Evolutionary conservation across 2,329 filamentous ascomycete species (phyloP).

Genomic region (Beauveria rudraprayagi): DNA sequence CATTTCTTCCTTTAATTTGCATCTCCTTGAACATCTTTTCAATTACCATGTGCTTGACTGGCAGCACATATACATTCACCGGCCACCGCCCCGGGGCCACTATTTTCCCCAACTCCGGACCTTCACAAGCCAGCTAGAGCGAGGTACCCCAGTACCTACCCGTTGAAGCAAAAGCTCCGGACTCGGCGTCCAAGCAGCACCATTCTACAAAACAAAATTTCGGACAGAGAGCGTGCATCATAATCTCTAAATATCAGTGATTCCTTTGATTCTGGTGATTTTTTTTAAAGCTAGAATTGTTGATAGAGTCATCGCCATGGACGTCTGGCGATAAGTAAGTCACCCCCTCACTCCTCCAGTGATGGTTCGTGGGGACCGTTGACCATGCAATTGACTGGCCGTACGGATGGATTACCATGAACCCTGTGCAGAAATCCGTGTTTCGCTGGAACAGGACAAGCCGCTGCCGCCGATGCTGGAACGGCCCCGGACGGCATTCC

Average conservation of each 20-base stretch:
- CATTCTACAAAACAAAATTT: background rate
- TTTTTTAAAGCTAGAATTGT: too few relatives aligned
- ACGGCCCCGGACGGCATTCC: background rate
- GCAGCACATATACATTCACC: background rate
- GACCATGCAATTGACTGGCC: too few relatives aligned
- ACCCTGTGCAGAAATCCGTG: too few relatives aligned
- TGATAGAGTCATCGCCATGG: background rate
- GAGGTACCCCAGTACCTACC: background rate
- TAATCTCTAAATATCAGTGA: background rate
- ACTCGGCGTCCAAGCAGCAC: background rate
- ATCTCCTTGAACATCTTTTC: background rate
- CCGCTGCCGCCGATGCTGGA: background rate
- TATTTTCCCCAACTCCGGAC: background rate
- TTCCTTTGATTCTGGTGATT: background rate
- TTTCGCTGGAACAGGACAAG: too few relatives aligned
- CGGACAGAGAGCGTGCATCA: too few relatives aligned
- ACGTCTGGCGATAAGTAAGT: background rate
- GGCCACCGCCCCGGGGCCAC: background rate
- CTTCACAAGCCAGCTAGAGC: background rate
- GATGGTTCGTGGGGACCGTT: background rate
- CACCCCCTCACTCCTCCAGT: background rate
- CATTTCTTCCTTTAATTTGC: background rate
- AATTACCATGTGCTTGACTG: background rate
- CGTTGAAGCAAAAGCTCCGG: background rate
- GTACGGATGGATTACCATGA: too few relatives aligned